phyloP scores from a whole-genome alignment of 179 eudicot species.

The Silene coronaria region DNA sequence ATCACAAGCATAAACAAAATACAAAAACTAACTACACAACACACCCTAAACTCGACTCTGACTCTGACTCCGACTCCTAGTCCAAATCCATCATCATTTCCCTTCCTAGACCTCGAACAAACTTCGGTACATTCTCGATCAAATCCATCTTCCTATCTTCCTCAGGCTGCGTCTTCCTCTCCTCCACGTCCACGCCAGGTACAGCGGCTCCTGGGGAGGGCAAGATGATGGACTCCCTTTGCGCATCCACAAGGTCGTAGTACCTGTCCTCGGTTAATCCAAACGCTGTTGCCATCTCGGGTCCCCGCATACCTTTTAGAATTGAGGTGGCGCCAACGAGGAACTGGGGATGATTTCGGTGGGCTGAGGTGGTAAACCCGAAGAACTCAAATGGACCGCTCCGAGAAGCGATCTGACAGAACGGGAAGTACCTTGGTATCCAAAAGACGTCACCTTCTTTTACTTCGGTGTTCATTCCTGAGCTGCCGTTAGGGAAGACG shows the following conservation, averaged over 20 bases:
- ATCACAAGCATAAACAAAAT: conserved; percentile 1
- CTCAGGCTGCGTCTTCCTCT: conserved; percentile 4
- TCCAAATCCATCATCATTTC: conserved; percentile 24
- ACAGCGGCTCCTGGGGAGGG: conserved; percentile 42
- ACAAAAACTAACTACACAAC: not conserved
- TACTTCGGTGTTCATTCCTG: conserved; percentile 59
- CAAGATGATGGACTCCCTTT: conserved; percentile 44
- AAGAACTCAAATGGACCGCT: conserved; percentile 74
- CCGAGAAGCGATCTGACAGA: conserved; percentile 80
- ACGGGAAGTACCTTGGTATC: conserved; percentile 83
- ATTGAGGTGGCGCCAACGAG: conserved; percentile 56
- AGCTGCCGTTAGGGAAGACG: conserved; percentile 73
- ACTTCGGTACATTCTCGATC: conserved; percentile 19
- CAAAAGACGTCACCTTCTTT: conserved; percentile 67
- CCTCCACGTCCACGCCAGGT: not conserved
- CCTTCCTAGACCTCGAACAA: conserved; percentile 12
- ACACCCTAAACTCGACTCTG: not conserved
- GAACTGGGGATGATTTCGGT: conserved; percentile 70
- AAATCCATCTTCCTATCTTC: not conserved
- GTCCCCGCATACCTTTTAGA: conserved; percentile 50
- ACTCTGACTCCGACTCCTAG: too few species aligned
- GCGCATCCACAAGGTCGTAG: conserved; percentile 39
- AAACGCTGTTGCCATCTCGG: conserved; percentile 63
- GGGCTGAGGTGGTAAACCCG: conserved; percentile 76
- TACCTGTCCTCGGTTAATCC: conserved; percentile 52